phyloP scores from a whole-genome alignment of 2,329 filamentous ascomycete species.

The Phaeoacremonium minimum region DNA sequence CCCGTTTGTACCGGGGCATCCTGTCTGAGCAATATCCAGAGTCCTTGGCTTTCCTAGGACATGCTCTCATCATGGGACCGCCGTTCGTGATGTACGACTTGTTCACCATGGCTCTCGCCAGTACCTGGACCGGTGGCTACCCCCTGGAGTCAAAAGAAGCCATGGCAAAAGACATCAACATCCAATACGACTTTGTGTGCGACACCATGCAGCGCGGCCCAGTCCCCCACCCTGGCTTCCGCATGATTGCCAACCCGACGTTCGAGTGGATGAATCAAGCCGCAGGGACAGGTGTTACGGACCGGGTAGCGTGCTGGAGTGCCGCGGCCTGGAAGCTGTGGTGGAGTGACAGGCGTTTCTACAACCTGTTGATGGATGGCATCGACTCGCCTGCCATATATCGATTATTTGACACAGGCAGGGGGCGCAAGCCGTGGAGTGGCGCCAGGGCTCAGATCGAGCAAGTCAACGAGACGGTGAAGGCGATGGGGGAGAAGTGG shows the following conservation, averaged over 20 bases:
- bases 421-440: constrained; percentile 10
- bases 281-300: constrained; percentile 10
- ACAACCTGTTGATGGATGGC: constrained; percentile 9
- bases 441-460: no score
- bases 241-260: no score
- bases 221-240: no score
- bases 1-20: no score
- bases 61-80: background rate
- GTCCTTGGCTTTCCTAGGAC: constrained; percentile 35
- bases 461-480: no score
- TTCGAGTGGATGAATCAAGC: constrained; percentile 2
- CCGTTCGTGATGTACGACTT: background rate
- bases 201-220: no score
- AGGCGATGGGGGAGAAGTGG: no score
- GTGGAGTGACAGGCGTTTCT: constrained; percentile 9
- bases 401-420: constrained; percentile 9
- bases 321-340: constrained; percentile 10
- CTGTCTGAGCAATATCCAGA: constrained; percentile 14
- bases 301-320: constrained; percentile 8
- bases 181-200: no score
- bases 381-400: constrained; percentile 11
- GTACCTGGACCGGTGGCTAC: no score
- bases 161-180: background rate
- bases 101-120: background rate
- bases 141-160: background rate